Base-by-base conservation (phyloP, 1,284 basidiomycete species). In the Pseudozyma pruni region DNA sequence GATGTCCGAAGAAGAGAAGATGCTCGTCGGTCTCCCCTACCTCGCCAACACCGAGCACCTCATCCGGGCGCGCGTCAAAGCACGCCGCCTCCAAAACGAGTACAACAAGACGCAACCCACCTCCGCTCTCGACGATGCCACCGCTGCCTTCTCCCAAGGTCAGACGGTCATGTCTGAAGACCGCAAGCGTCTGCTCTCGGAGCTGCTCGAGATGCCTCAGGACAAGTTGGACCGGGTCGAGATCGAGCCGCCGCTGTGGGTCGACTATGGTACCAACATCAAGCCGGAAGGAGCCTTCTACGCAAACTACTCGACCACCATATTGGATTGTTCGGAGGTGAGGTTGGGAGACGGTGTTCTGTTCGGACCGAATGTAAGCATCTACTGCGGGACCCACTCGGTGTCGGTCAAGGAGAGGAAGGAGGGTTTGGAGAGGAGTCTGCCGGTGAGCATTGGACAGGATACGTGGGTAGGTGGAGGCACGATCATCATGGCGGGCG, bases 401-500 rank as follows among this genome's bases (percentile, higher is more conserved):
- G 70, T 69, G 0, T 47, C 56, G 22, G 57, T 78, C 10, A 55
- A 61, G 25, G 77, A 79, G 44, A 54, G 77, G 13, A 63, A 66
- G 46, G 23, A 64, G 31, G 74, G 74, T 5, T 22, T 67, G 27
- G 77, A 79, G 29, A 54, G 75, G 7, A 73, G 71, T 39, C 40
- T 78, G 19, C 74, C 77, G 11, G 67, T 79, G 17, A 54, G 31
- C 22, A 76, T 79, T 11, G 77, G 77, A 0, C 43, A 27, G 16
- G 62, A 79, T 43, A 59, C 59, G 8, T 79, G 77, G 77, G 44
- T 77, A 22, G 85, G 85, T 2, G 85, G 84, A 0, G 81, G 81
- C n/a, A 84, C 78, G 3, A 81, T 83, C 31, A 81, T 86, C 40
- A 72, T 83, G 29, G 82, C 84, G 0, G 85, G 85, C 3, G 84